Conservation (phyloP, 1,284 basidiomycete species). For the Rhizopogon hawkerae region DNA sequence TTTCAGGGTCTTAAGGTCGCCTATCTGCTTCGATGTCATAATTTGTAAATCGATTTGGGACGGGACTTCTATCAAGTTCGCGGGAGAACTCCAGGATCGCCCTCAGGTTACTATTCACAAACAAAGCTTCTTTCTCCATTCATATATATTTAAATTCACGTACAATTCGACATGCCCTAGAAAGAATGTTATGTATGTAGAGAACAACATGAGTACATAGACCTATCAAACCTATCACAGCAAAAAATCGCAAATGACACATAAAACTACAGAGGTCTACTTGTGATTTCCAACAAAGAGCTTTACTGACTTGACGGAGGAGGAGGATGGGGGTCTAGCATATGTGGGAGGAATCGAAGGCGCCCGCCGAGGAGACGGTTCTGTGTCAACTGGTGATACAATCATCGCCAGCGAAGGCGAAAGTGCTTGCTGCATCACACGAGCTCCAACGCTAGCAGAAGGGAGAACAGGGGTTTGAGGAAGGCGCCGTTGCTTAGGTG, state of each 20-base stretch:
- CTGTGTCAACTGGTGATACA: slow-evolving; percentile 31
- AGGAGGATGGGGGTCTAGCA: slow-evolving; percentile 7
- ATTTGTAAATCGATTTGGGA: neutral
- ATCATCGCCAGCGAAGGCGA: slow-evolving; percentile 36
- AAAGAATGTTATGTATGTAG: neutral
- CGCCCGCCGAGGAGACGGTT: slow-evolving; percentile 25
- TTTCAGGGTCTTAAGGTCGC: neutral
- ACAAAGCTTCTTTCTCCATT: neutral
- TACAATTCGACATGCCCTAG: slow-evolving; percentile 1
- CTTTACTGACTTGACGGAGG: slow-evolving; percentile 24
- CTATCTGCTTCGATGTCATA: neutral
- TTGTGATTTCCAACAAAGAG: slow-evolving; percentile 28
- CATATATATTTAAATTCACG: slow-evolving; percentile 1
- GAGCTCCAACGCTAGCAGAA: slow-evolving; percentile 20
- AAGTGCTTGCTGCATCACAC: slow-evolving; percentile 38
- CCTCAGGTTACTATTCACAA: neutral
- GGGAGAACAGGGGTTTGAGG: slow-evolving; percentile 26
- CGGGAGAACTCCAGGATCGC: slow-evolving; percentile 1
- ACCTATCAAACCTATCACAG: neutral
- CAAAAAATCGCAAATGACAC: neutral
- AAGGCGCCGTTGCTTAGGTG: slow-evolving; percentile 26
- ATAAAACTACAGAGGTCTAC: slow-evolving; percentile 7
- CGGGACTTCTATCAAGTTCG: neutral
- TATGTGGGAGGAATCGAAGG: slow-evolving; percentile 19
- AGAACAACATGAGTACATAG: neutral